Evolutionary conservation across 73 alveolate genomes (phyloP).

Genomic region (Paramecium primaurelia): DNA sequence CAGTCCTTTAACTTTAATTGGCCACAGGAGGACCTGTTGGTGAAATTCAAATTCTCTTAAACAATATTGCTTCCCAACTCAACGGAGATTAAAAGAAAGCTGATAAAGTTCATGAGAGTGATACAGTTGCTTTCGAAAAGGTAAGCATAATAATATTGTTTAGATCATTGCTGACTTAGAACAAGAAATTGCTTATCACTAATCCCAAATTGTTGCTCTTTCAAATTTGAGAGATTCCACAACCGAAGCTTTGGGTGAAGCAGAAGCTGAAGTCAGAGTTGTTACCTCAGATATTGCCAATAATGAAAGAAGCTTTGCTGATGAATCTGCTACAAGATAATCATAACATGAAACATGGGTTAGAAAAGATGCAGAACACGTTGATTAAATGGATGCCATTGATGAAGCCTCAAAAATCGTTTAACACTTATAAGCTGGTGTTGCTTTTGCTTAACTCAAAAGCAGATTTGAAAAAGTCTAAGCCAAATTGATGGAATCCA

Average conservation of each 20-base stretch:
- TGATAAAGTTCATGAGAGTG: constrained; percentile 48
- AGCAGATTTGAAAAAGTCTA: constrained; percentile 46
- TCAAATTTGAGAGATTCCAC: constrained; percentile 22
- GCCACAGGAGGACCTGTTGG: constrained; percentile 52
- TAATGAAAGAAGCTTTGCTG: constrained; percentile 21
- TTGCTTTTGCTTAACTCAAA: constrained; percentile 44
- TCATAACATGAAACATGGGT: constrained; percentile 15
- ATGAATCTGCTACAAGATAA: constrained; percentile 3
- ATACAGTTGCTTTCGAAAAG: constrained; percentile 38
- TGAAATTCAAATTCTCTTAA: constrained; percentile 33
- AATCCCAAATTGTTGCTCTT: constrained; percentile 13
- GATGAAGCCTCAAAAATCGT: constrained; percentile 41
- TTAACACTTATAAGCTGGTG: constrained; percentile 51
- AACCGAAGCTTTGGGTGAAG: constrained; percentile 43
- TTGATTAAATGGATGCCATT: constrained; percentile 33
- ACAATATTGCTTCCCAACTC: constrained; percentile 48
- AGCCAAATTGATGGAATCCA: constrained; percentile 27
- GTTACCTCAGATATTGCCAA: constrained; percentile 44
- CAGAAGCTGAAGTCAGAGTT: constrained; percentile 45
- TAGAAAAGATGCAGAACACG: constrained; percentile 33
- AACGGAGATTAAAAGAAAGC: constrained; percentile 48
- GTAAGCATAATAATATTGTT: neutral
- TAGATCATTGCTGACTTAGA: constrained; percentile 18
- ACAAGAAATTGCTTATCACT: constrained; percentile 4
- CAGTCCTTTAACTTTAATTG: constrained; percentile 38